Percentiles rank a stretch among this genome's conserved stretches.
Evolutionary conservation across 176 grass and related monocot species (phyloP).

Genomic region (Carex cristatella): DNA sequence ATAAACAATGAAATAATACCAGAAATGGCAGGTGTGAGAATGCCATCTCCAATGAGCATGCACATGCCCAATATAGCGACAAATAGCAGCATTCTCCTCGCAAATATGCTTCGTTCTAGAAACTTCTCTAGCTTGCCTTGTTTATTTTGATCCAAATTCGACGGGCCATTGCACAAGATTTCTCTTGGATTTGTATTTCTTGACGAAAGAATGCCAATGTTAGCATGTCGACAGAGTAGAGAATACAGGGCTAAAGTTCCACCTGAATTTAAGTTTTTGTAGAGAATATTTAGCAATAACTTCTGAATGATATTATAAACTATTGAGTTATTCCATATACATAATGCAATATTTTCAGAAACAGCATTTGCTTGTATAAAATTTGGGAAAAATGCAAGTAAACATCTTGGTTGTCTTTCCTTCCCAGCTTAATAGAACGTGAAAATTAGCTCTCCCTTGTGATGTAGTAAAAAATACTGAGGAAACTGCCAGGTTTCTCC

Average conservation of each 20-base stretch:
- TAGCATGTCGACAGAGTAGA: conserved; percentile 58
- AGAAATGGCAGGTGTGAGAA: conserved; percentile 86
- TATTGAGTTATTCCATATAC: neutral
- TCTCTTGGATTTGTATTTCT: conserved; percentile 25
- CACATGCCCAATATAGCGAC: conserved; percentile 73
- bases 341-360: neutral
- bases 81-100: conserved; percentile 67
- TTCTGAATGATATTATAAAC: neutral
- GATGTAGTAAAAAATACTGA: neutral
- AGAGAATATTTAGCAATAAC: neutral
- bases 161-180: neutral
- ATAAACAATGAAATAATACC: conserved; percentile 16
- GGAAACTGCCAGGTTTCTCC: too few relatives aligned
- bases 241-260: conserved; percentile 86
- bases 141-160: conserved; percentile 9
- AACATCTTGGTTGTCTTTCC: neutral
- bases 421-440: neutral
- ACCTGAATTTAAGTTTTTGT: conserved; percentile 33
- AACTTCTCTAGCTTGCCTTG: conserved; percentile 53
- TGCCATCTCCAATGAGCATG: conserved; percentile 86
- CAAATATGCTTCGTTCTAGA: conserved; percentile 54
- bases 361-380: neutral
- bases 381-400: neutral
- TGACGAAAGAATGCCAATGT: conserved; percentile 71
- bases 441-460: neutral